phyloP scores from a whole-genome alignment of 169 alveolate species.

The Perkinsus marinus region DNA sequence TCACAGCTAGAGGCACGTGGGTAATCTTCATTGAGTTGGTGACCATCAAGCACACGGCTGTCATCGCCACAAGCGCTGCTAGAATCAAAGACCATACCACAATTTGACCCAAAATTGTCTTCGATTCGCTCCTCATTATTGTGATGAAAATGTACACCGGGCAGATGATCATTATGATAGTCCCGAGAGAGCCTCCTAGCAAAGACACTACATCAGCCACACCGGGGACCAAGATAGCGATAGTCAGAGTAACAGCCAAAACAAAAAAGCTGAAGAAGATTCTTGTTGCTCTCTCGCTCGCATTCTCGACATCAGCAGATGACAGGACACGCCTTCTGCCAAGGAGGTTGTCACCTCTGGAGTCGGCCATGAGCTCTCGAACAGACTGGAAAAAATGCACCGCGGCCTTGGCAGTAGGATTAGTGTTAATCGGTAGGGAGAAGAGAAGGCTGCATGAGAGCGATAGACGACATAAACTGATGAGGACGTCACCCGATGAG shows the following conservation, averaged over 20 bases:
- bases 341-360: neutral
- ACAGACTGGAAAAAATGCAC: neutral
- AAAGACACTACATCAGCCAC: neutral
- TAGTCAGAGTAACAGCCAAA: neutral
- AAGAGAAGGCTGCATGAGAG: neutral
- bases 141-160: neutral
- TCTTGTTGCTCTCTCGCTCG: neutral
- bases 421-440: neutral
- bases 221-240: neutral
- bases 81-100: neutral
- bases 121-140: neutral
- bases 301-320: neutral
- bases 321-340: neutral
- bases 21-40: neutral
- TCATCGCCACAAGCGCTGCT: neutral
- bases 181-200: neutral
- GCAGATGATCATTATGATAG: neutral
- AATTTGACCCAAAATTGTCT: neutral
- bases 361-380: neutral
- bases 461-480: neutral
- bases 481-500: neutral
- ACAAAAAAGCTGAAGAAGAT: neutral
- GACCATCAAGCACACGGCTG: neutral
- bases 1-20: neutral
- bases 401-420: neutral